Evolutionary conservation across 2,329 filamentous ascomycete genomes (phyloP), one percentile per base, ranked within the genome.

Genomic region (Orbilia brochopaga): DNA sequence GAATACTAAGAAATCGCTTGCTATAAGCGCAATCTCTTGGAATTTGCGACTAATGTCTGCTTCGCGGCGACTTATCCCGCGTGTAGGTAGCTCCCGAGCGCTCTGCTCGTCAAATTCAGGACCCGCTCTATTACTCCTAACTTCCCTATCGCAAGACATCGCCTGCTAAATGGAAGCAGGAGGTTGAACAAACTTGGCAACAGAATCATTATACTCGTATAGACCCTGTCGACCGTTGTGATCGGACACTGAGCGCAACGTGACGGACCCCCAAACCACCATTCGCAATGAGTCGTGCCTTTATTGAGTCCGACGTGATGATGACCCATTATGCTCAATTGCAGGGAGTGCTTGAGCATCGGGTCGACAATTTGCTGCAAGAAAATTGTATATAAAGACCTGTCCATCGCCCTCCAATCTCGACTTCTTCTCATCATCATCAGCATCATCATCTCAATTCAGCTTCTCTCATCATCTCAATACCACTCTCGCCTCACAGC

Each of bases 341-440:
- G 15, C 15, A 5, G n/a, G 37, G 37, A 42, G 2, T 15, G 37
- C 37, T 42, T 15, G 37, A 42, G 37, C n/a, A 15, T 15, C 37
- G 15, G 15, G 15, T 5, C 15, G 37, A 6, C 37, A 32, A 32
- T 4, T 32, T 42, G 37, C 5, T 42, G 13, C 15, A 13, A 42
- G 37, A 42, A 13, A 42, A 42, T 42, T 42, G 15, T 42, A 42
- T 42, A 42, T 42, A 42, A 42, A 42, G 37, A 13, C 37, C 37
- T 42, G 2, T 17, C 5, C 15, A 42, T 17, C n/a, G 37, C 37
- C 37, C 37, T 42, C 37, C 37, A 42, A 42, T 42, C 37, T 42
- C 37, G 2, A 6, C 37, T 42, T 42, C 37, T 42, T 15, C 4
- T 42, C 37, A 42, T 37, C 32, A 37, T 37, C 32, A 37, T 37